Conservation (phyloP, 805 yeast species). For the Saccharomycopsis lassenensis region DNA sequence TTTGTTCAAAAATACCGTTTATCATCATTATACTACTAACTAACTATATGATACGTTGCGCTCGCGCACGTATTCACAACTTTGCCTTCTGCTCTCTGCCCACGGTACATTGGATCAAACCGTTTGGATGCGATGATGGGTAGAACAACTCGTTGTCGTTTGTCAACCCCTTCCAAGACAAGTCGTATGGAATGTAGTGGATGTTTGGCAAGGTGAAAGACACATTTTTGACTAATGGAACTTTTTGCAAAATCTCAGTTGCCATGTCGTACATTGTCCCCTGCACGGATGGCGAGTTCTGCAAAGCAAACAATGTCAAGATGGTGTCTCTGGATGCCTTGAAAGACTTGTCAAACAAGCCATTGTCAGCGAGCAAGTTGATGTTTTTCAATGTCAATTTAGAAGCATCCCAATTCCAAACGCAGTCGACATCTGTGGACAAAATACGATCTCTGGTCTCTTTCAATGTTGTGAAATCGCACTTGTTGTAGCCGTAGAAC, state of each 20-base stretch:
- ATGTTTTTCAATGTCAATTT: conserved; percentile 39
- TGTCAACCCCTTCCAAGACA: conserved; percentile 59
- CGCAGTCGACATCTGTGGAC: conserved; percentile 73
- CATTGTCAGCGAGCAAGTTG: conserved; percentile 34
- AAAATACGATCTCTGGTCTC: conserved; percentile 80
- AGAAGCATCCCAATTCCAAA: conserved; percentile 53
- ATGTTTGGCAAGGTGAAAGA: conserved; percentile 79
- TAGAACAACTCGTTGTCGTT: conserved; percentile 78
- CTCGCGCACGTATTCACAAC: too few species aligned
- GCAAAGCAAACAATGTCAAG: conserved; percentile 67
- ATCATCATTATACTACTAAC: too few species aligned
- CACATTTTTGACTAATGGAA: conserved; percentile 50
- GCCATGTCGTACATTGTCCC: conserved; percentile 96
- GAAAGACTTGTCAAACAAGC: conserved; percentile 54
- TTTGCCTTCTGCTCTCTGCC: conserved; percentile 54
- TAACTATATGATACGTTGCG: too few species aligned
- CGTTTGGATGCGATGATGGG: conserved; percentile 89
- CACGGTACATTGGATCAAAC: conserved; percentile 80
- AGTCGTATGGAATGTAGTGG: conserved; percentile 75
- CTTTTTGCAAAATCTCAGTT: conserved; percentile 50
- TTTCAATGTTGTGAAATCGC: conserved; percentile 80
- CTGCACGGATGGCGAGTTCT: conserved; percentile 89
- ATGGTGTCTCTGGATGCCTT: conserved; percentile 57
- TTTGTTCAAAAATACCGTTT: too few species aligned
- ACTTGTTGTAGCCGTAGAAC: conserved; percentile 77